Evolutionary conservation across 371 early-diverging fungal species (phyloP), one percentile per base, ranked within the genome.

Genomic region (Massospora cicadina): DNA sequence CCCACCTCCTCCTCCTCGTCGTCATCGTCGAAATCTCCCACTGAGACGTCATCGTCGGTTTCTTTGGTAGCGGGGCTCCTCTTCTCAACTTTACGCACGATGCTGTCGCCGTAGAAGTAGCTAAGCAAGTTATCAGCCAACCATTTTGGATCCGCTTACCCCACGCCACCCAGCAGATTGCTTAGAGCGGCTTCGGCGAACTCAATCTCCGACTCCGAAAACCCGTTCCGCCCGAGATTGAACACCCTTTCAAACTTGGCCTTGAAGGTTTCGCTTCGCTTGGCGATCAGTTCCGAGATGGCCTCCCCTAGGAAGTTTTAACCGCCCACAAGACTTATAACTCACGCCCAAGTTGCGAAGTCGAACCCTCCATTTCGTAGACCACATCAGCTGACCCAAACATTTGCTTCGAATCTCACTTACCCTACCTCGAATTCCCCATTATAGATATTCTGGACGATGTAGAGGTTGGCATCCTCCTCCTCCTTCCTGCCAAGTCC

Each of bases 131-230:
- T 59, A 54, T 5, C 30, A 30, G 1, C 24, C 27, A 32, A 61
- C 33, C n/a, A n/a, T 26, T 43, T 54, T 12, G 65, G 10, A 13
- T 21, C n/a, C 23, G 21, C 55, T 53, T 81, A 90, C 69, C 97
- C 97, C 31, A 95, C 83, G 0, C 97, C 95, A 62, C 97, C 95
- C 3, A 95, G 28, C 67, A 94, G 71, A 70, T 91, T 92, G 69
- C 90, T 86, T 60, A 94, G 67, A 26, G 85, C 72, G 21, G 78
- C 78, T 67, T 89, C 77, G 0, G 88, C 93, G 71, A 92, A 86
- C 24, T 77, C 70, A 31, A 90, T 66, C 65, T 90, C 73, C 0
- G 77, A 71, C 0, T 71, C 65, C 17, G 72, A 66, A 60, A 81
- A 91, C 0, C 85, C 87, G 54, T 86, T 87, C 32, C 74, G 70